Evolutionary conservation across 192 early-diverging fungal species (phyloP).

Genomic region (Podila epicladia): DNA sequence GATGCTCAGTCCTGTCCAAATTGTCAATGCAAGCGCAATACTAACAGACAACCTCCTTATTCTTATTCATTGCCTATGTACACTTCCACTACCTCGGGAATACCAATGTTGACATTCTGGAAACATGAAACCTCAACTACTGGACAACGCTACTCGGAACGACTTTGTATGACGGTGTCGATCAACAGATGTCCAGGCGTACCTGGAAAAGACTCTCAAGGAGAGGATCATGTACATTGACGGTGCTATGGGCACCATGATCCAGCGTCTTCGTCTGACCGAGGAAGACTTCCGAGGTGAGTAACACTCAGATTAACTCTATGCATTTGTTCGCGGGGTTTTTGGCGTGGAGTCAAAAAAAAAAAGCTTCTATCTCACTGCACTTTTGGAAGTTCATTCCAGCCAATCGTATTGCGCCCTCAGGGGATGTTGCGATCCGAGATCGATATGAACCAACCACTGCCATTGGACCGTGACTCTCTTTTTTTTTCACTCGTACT

Average conservation of each 20-base stretch:
- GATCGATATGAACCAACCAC: not conserved
- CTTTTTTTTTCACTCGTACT: no score
- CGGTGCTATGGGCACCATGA: constrained; percentile 96
- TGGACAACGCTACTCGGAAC: not conserved
- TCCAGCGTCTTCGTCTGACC: constrained; percentile 82
- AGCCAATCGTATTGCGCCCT: not conserved
- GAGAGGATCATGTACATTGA: constrained; percentile 96
- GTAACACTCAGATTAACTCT: no score
- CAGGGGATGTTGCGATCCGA: not conserved
- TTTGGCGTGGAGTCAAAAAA: no score
- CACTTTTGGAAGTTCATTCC: not conserved
- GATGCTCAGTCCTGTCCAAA: not conserved
- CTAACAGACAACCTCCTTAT: no score
- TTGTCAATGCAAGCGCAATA: not conserved
- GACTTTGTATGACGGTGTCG: not conserved
- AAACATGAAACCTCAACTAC: not conserved
- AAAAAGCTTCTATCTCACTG: constrained; percentile 2
- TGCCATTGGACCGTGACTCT: no score
- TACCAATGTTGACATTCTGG: no score
- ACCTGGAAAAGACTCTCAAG: constrained; percentile 78
- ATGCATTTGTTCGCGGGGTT: no score
- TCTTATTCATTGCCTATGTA: no score
- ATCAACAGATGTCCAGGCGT: constrained; percentile 59
- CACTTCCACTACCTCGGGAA: no score
- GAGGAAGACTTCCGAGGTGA: constrained; percentile 89